phyloP scores from a whole-genome alignment of 306 rosid species.

The Vigna angularis region DNA sequence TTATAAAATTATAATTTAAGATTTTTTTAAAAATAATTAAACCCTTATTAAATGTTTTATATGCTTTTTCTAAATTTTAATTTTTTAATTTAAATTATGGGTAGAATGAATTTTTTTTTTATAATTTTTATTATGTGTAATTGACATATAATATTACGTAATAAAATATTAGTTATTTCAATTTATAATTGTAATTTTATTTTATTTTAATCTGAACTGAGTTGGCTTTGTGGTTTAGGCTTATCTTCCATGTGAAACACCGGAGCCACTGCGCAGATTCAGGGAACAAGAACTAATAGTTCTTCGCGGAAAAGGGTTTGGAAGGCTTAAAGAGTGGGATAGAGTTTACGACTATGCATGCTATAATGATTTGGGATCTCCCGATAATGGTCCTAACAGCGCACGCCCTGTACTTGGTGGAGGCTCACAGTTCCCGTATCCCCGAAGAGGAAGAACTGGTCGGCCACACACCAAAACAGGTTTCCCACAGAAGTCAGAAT shows the following conservation, averaged over 20 bases:
- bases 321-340: constrained; percentile 89
- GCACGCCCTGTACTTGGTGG: constrained; percentile 93
- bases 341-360: constrained; percentile 91
- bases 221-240: constrained; percentile 52
- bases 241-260: constrained; percentile 81
- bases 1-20: too few relatives aligned
- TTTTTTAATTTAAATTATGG: too few relatives aligned
- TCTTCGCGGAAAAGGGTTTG: constrained; percentile 70
- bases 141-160: too few relatives aligned
- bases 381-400: constrained; percentile 57
- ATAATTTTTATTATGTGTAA: too few relatives aligned
- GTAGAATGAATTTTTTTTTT: too few relatives aligned
- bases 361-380: constrained; percentile 87
- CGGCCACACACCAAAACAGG: constrained; percentile 71
- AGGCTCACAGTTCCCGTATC: constrained; percentile 77
- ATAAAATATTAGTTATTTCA: too few relatives aligned
- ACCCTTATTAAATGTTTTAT: too few relatives aligned
- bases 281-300: constrained; percentile 72
- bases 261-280: constrained; percentile 60
- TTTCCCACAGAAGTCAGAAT: constrained; percentile 23
- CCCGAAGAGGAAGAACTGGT: constrained; percentile 85
- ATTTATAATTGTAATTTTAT: too few relatives aligned
- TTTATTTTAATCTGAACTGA: too few relatives aligned
- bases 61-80: too few relatives aligned
- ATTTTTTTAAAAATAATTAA: too few relatives aligned